Evolutionary conservation across 2,329 filamentous ascomycete species (phyloP), one percentile per base, ranked within the genome.

Genomic region (Neofusicoccum parvum): DNA sequence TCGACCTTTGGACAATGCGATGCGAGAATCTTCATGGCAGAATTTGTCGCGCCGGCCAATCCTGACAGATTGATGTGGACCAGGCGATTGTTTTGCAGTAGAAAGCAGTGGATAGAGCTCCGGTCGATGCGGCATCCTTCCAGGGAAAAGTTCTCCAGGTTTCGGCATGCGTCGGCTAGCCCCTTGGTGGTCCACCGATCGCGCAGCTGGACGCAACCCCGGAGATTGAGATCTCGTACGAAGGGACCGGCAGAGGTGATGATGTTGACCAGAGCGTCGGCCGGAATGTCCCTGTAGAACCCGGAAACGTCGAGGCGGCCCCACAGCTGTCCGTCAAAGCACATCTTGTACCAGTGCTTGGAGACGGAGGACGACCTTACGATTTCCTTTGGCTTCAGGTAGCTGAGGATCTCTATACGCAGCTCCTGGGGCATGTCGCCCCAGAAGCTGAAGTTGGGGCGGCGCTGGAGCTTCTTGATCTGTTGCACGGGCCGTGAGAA

Each of bases 301-400:
- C 91, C 88, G 7, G 92, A 90, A 1, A 92, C 81, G 63, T 98
- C 93, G 56, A 98, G 85, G 48, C 86, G 87, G 3, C 88, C 89
- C 95, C 95, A 99, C 15, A 98, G 80, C 79, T 99, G 95, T 1
- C 95, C 95, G 76, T 99, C 94, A 72, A 94, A 97, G 79, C 94
- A 97, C 78, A 92, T 88, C 54, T 85, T 84, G 76, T 96, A 83
- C 82, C 95, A 97, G 5, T 85, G 80, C 76, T 88, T 92, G 74
- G 88, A 94, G 20, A 95, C 90, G 17, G 87, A 82, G 0, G 94
- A 96, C 65, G 87, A 86, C 66, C 88, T 86, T 11, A 97, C 88
- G 39, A 98, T 86, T 74, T 98, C 90, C 73, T 89, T 92, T 0
- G 94, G 93, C 34, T 83, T 83, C 20, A 98, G 82, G 71, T 90